Evolutionary conservation across 108 stramenopile species (phyloP), one percentile per base, ranked within the genome.

Genomic region (Fragilaria crotonensis): DNA sequence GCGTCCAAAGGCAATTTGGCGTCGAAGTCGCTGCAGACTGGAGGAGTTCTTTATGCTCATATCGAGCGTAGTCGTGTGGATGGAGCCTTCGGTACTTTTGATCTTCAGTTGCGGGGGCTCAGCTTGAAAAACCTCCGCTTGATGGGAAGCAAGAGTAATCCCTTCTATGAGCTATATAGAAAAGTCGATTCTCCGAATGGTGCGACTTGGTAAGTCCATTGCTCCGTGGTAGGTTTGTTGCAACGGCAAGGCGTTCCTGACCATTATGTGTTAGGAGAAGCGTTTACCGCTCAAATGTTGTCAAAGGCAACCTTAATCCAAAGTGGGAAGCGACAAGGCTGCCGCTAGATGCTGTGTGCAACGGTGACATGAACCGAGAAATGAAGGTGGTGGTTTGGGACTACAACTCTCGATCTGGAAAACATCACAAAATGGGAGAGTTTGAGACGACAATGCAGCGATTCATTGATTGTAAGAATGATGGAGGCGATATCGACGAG

Each of bases 381-480:
- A 64, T 93, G 26, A 80, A 82, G 52, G 59, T 93, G 32, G 71
- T 83, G n/a, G 59, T 93, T 21, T 83, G 72, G 66, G 91, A 93
- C 63, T 68, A 71, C 52, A 65, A 81, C n/a, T n/a, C n/a, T 30
- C 60, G 71, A 29, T 48, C 61, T 52, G 87, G 87, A 41, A 83
- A 85, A 49, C 85, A 89, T 67, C 68, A 82, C 25, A 29, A 57
- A 19, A 85, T 93, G 78, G 91, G 91, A 31, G 68, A 68, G 56
- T 80, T 78, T 55, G 85, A 90, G 56, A 90, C 85, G 2, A 87
- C 76, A 0, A 48, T 77, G 21, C 57, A 36, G 7, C 66, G 62
- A 7, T 53, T 82, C 21, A 20, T 75, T 20, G 71, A 71, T n/a
- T n/a, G n/a, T n/a, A n/a, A n/a, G n/a, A n/a, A n/a, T 31, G 67